Evolutionary conservation across 352 stramenopile genomes (phyloP), one percentile per base, ranked within the genome.

Genomic region (Plasmopara halstedii): DNA sequence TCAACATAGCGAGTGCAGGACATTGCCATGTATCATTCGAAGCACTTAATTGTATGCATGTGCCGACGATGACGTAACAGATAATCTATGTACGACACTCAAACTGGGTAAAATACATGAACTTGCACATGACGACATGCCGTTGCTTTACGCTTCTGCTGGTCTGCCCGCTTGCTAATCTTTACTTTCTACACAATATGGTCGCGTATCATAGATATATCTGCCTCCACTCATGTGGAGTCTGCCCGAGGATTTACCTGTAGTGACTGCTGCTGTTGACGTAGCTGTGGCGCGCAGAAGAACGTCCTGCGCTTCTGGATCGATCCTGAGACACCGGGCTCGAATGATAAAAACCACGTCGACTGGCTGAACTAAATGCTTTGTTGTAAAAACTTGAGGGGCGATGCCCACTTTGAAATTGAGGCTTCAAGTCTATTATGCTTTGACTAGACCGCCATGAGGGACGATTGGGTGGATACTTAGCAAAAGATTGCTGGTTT

Each of bases 401-500:
- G 7, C 64, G 64, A 23, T 67, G 36, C 11, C 50, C 46, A 11
- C 25, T 56, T 23, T 73, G 64, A 46, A 76, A 70, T 23, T 57
- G 45, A 29, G 65, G 47, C 42, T 75, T 85, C 32, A 75, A 54
- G 42, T 85, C 77, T 56, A 87, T 64, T 43, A 60, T 62, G 50
- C 71, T 85, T 25, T 73, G 63, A 35, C 69, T 84, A 48, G 85
- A 73, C 9, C 78, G 56, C 70, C 73, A 89, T 11, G 58, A 51
- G 6, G 77, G 70, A 9, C 77, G 57, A 14, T 63, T 68, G 6
- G 62, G 44, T 11, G 72, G 74, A 45, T 85, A 83, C 46, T 75
- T 81, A 29, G 53, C 63, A 22, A 78, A 72, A n/a, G 69, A 75
- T 53, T 65, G 60, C 38, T 63, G 69, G 42, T 70, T 72, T 18